Percentiles rank a stretch among this genome's conserved stretches.
Evolutionary conservation across 2,329 filamentous ascomycete species (phyloP).

Genomic region (Neurospora sp.): DNA sequence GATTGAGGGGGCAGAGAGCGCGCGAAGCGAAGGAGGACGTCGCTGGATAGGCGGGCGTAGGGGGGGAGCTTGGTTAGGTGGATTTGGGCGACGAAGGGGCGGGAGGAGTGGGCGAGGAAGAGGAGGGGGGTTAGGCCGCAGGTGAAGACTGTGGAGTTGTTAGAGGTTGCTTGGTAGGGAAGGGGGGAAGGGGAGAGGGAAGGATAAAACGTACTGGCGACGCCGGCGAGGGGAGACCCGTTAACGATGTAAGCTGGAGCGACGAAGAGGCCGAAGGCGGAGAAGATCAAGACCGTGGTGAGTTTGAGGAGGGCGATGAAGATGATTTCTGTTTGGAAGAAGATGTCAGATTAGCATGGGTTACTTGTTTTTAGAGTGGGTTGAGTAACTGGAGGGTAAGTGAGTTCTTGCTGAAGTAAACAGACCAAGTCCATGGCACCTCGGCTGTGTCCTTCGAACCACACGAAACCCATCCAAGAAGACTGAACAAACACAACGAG

Average conservation of each 20-base stretch:
- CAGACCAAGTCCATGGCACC: background rate
- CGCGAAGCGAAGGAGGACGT: slow-evolving; percentile 43
- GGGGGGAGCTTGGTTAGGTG: slow-evolving; percentile 54
- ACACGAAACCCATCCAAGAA: background rate
- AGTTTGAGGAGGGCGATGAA: slow-evolving; percentile 63
- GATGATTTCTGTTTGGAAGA: slow-evolving; percentile 32
- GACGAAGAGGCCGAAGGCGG: slow-evolving; percentile 54
- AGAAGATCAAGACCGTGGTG: slow-evolving; percentile 58
- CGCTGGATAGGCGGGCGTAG: slow-evolving; percentile 51
- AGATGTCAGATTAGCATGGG: background rate
- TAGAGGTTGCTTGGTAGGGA: background rate
- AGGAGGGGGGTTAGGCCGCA: slow-evolving; percentile 55
- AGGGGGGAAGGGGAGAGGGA: background rate
- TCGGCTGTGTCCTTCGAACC: background rate
- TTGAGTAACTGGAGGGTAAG: background rate
- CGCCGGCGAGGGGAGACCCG: slow-evolving; percentile 12
- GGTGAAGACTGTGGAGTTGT: slow-evolving; percentile 35
- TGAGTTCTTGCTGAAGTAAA: background rate
- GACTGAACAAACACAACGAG: background rate
- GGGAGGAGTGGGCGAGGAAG: slow-evolving; percentile 53
- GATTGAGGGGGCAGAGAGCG: slow-evolving; percentile 30
- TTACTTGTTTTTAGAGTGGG: too few species aligned
- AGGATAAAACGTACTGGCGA: background rate
- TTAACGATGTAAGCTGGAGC: slow-evolving; percentile 47
- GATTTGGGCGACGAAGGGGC: slow-evolving; percentile 63